phyloP scores from a whole-genome alignment of 495 filamentous ascomycete genomes.

The Hypoxylon lenormandii region DNA sequence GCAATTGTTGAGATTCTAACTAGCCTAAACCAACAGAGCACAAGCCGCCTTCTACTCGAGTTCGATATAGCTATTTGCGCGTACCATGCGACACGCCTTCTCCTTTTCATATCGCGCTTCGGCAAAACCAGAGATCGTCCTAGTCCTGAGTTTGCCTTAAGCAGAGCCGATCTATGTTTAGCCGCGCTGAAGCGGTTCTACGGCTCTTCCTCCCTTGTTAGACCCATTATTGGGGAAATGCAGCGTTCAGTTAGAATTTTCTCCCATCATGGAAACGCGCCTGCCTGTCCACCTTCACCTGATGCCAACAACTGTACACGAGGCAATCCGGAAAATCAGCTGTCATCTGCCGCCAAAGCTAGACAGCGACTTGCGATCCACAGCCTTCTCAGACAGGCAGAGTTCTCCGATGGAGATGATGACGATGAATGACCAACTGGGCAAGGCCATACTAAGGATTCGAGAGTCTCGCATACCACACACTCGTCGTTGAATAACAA shows the following conservation, averaged over 20 bases:
- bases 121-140: conserved; percentile 19
- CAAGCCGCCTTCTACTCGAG: conserved; percentile 23
- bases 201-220: conserved; percentile 19
- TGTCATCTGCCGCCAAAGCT: conserved; percentile 24
- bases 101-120: conserved; percentile 41
- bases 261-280: conserved; percentile 7
- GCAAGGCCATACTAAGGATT: neutral
- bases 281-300: conserved; percentile 4
- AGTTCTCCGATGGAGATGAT: conserved; percentile 36
- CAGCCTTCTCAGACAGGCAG: conserved; percentile 33
- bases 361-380: conserved; percentile 31
- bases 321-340: conserved; percentile 5
- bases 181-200: conserved; percentile 35
- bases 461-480: neutral
- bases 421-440: conserved; percentile 8
- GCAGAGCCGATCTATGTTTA: conserved; percentile 35
- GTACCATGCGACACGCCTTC: conserved; percentile 29
- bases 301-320: neutral
- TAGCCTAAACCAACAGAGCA: conserved; percentile 32
- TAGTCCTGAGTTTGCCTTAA: conserved; percentile 32
- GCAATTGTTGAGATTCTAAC: conserved; percentile 35
- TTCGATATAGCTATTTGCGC: conserved; percentile 40
- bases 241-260: conserved; percentile 26
- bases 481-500: neutral
- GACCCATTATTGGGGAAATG: conserved; percentile 35